phyloP scores from a whole-genome alignment of 179 eudicot genomes.

The Silene coronaria region DNA sequence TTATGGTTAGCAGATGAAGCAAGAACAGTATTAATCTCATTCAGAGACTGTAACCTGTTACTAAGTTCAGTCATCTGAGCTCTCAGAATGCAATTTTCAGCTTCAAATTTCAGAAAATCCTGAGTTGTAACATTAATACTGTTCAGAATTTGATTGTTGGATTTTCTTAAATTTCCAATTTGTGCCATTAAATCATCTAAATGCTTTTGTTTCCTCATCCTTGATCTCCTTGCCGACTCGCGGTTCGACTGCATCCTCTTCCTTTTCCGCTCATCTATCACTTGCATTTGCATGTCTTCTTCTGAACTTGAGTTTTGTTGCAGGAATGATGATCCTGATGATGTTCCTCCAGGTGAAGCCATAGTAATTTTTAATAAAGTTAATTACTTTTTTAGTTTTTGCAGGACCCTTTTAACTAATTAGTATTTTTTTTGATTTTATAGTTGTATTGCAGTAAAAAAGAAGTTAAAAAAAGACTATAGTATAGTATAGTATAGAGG shows the following conservation, averaged over 20 bases:
- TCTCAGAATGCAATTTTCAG: conserved; percentile 57
- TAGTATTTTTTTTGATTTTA: neutral
- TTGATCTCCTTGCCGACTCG: conserved; percentile 77
- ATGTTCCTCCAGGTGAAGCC: conserved; percentile 38
- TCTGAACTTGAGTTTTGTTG: conserved; percentile 29
- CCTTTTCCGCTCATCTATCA: conserved; percentile 37
- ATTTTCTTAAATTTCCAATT: conserved; percentile 41
- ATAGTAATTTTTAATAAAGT: neutral
- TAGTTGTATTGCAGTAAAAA: neutral
- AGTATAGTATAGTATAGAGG: conserved; percentile 12
- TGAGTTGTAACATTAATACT: conserved; percentile 43
- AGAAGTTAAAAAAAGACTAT: neutral
- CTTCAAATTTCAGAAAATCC: conserved; percentile 41
- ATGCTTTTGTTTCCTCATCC: conserved; percentile 76
- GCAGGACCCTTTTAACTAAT: too few species aligned
- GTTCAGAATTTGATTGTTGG: conserved; percentile 45
- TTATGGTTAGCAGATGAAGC: neutral
- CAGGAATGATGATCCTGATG: conserved; percentile 29
- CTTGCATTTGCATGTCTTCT: conserved; percentile 20
- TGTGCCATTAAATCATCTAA: conserved; percentile 54
- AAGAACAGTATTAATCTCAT: conserved; percentile 41
- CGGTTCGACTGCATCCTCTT: conserved; percentile 78
- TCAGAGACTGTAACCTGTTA: conserved; percentile 59
- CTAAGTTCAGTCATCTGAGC: conserved; percentile 69
- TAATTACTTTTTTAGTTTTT: neutral